Conservation (phyloP, 2,329 filamentous ascomycete species). For the Ophiostoma piceae region DNA sequence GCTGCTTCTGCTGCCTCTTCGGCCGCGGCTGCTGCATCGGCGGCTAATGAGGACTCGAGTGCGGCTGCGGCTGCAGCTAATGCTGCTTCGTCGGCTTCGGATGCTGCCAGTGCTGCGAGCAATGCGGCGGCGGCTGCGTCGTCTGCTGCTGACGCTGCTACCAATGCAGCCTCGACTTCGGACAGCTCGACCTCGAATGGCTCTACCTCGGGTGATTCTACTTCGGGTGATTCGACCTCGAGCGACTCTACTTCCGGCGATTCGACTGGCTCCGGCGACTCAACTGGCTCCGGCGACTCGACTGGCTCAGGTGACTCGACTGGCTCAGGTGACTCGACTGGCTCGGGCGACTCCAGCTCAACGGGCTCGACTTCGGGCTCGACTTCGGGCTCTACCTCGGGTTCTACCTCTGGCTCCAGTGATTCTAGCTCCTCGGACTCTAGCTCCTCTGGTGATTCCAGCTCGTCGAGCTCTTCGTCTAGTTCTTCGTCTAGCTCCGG, state of each 20-base stretch:
- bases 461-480: not conserved
- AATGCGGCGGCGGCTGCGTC: not conserved
- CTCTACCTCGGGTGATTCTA: not conserved
- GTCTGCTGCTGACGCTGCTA: not conserved
- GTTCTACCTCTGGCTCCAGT: not conserved
- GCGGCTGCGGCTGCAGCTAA: not conserved
- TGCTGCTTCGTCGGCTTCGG: not conserved
- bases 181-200: not conserved
- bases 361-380: not conserved
- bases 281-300: not conserved
- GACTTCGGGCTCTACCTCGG: not conserved
- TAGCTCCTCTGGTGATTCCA: not conserved
- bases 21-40: constrained; percentile 17
- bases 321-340: not conserved
- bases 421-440: not conserved
- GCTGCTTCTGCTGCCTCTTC: constrained; percentile 12
- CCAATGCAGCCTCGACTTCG: not conserved
- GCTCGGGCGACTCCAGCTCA: not conserved
- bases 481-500: constrained; percentile 8
- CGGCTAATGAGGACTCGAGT: not conserved
- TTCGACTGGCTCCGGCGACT: not conserved
- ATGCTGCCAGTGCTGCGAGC: not conserved
- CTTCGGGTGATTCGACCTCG: not conserved
- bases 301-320: not conserved
- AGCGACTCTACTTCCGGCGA: not conserved